Evolutionary conservation across 495 filamentous ascomycete species (phyloP), one percentile per base, ranked within the genome.

Genomic region (Hypoxylon fuscum): DNA sequence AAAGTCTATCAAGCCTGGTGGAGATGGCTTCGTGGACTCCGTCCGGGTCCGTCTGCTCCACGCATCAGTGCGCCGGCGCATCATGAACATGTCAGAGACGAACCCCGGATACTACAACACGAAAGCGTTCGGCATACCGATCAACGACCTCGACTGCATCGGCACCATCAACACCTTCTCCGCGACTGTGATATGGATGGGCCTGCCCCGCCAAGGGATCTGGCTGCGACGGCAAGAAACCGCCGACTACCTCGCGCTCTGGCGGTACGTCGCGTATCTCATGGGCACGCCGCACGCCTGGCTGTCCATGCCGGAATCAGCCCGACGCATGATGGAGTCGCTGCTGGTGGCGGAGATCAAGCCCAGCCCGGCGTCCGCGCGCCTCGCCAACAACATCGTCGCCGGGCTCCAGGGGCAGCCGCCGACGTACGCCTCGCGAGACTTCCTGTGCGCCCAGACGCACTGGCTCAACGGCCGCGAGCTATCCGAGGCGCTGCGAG

Each of bases 1-100:
- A 1, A 81, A 85, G 10, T 87, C 85, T 5, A 84, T 93, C 61
- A 78, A 87, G 55, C 88, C 87, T 0, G 87, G 85, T 18, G 90
- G 90, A 0, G 83, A 79, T 10, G 90, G 89, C 10, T 85, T 86
- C 48, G 73, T 76, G 2, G 90, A 89, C 6, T 87, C 87, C 7
- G 76, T 93, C 18, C 83, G 88, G n/a, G 89, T 93, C 9, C 84
- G 90, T 8, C 76, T 93, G 7, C 83, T 95, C 3, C 91, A 93
- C 68, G 84, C 88, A 1, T 83, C 85, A 4, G 89, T 92, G 7
- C 84, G 90, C 0, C 70, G 82, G 46, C 82, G 85, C 20, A 90
- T 93, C 51, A 67, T 89, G 62, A 79, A 76, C 22, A 81, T 93
- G 15, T 77, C 81, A 14, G 54, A 73, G 7, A 66, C 77, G 23